These are phyloP conservation scores for Salinomyces thailandicus DNA, from an alignment of 2,329 filamentous ascomycete species.

Conservation along the genomic window DNA sequence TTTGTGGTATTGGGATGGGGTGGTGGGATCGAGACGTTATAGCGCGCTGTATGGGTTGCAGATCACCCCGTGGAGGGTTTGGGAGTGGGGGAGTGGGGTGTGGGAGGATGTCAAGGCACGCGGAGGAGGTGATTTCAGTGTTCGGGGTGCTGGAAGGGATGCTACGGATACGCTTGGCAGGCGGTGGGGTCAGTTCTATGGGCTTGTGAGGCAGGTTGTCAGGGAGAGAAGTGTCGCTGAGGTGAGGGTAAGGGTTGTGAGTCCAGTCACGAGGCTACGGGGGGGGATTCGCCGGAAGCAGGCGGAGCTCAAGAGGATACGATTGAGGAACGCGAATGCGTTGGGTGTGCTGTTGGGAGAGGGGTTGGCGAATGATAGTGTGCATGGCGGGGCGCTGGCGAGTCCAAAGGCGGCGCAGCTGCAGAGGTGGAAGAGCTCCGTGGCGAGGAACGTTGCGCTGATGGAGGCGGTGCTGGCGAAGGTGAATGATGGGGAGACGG, in stretches of 20 bases:
- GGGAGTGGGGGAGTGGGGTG: slow-evolving; percentile 59
- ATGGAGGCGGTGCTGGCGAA: slow-evolving; percentile 78
- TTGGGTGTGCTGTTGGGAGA: slow-evolving; percentile 82
- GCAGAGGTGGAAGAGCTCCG: slow-evolving; percentile 57
- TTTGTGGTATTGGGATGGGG: slow-evolving; percentile 91
- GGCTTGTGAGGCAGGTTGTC: slow-evolving; percentile 65
- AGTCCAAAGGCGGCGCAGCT: slow-evolving; percentile 17
- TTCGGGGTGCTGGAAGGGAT: slow-evolving; percentile 19
- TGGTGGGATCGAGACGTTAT: slow-evolving; percentile 66
- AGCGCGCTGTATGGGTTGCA: slow-evolving; percentile 79
- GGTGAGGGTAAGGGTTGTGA: slow-evolving; percentile 61
- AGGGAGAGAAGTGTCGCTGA: slow-evolving; percentile 60
- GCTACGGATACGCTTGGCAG: slow-evolving; percentile 21
- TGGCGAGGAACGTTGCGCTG: slow-evolving; percentile 69
- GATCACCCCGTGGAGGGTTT: slow-evolving; percentile 67
- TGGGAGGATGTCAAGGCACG: slow-evolving; percentile 49
- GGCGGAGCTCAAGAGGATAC: slow-evolving; percentile 57
- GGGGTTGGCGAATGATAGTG: slow-evolving; percentile 52
- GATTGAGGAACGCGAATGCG: slow-evolving; percentile 73
- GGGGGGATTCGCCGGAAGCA: slow-evolving; percentile 68
- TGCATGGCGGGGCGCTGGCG: slow-evolving; percentile 23
- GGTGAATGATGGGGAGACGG: slow-evolving; percentile 51
- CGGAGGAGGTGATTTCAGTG: slow-evolving; percentile 20
- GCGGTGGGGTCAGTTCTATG: slow-evolving; percentile 53
- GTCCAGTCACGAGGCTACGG: slow-evolving; percentile 65